Percentiles rank a stretch among this genome's conserved stretches.
Conservation (phyloP, 2,329 filamentous ascomycete genomes). For the Mollisia scopiformis region DNA sequence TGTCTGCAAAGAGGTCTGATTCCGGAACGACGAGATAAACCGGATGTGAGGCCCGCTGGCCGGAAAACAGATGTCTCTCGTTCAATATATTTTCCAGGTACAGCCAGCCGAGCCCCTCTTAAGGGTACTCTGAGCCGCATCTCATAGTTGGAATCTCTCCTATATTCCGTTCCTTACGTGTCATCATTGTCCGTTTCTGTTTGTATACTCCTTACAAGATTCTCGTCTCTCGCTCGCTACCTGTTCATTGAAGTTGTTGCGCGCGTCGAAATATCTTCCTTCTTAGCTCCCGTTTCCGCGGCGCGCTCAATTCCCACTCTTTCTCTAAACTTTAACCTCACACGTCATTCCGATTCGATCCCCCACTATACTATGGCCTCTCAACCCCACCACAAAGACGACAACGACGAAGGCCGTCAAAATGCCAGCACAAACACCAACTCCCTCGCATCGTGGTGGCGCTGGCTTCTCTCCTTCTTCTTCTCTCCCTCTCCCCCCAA, state of each 20-base stretch:
- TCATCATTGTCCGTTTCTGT: neutral
- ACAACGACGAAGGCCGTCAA: too few relatives aligned
- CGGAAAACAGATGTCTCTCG: slow-evolving; percentile 3
- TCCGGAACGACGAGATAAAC: neutral
- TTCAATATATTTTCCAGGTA: slow-evolving; percentile 5
- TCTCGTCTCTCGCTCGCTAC: too few relatives aligned
- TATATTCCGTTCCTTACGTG: neutral
- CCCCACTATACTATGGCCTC: slow-evolving; percentile 3
- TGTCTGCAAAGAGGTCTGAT: neutral
- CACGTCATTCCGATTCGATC: too few relatives aligned
- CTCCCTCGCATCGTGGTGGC: slow-evolving; percentile 14
- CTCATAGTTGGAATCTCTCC: neutral
- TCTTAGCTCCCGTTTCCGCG: neutral
- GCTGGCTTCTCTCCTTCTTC: slow-evolving; percentile 19
- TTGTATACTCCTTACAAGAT: neutral
- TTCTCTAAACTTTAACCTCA: too few relatives aligned
- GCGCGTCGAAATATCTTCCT: neutral
- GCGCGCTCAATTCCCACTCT: neutral
- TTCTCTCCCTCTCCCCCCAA: neutral
- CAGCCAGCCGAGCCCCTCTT: neutral
- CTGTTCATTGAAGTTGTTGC: neutral
- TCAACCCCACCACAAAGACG: slow-evolving; percentile 1
- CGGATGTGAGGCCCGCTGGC: slow-evolving; percentile 18
- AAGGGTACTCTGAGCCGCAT: neutral
- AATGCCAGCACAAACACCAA: neutral